Evolutionary conservation across 2,329 filamentous ascomycete species (phyloP).

Genomic region (Emergomyces orientalis): DNA sequence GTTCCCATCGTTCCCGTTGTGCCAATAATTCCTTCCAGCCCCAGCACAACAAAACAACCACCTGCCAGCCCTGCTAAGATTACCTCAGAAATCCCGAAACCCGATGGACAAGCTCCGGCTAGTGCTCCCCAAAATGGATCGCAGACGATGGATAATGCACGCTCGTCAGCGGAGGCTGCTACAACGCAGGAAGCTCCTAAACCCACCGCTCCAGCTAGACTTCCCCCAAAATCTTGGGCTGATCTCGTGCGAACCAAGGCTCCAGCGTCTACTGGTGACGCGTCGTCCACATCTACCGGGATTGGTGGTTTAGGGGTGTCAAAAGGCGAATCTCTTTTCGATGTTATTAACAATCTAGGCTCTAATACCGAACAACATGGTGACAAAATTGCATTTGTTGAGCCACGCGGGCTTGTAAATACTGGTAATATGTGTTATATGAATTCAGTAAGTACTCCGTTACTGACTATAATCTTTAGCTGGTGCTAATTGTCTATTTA

Average conservation of each 20-base stretch:
- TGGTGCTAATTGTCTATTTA: slow-evolving; percentile 38
- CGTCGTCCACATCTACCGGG: slow-evolving; percentile 19
- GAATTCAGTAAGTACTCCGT: slow-evolving; percentile 72
- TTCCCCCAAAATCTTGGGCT: slow-evolving; percentile 57
- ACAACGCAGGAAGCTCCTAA: slow-evolving; percentile 21
- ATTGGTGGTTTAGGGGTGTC: slow-evolving; percentile 34
- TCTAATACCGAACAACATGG: slow-evolving; percentile 50
- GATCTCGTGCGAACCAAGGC: slow-evolving; percentile 53
- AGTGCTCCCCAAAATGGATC: slow-evolving; percentile 9
- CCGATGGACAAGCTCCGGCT: slow-evolving; percentile 11
- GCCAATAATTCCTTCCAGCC: slow-evolving; percentile 34
- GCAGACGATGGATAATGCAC: slow-evolving; percentile 4
- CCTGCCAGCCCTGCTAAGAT: slow-evolving; percentile 20
- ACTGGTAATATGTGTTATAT: slow-evolving; percentile 99
- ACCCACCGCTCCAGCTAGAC: slow-evolving; percentile 32
- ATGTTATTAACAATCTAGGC: slow-evolving; percentile 66
- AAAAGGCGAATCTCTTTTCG: slow-evolving; percentile 57
- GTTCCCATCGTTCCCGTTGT: slow-evolving; percentile 44
- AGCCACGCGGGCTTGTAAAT: slow-evolving; percentile 89
- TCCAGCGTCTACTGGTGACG: slow-evolving; percentile 23
- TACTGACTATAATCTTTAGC: neutral
- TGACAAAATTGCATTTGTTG: slow-evolving; percentile 68
- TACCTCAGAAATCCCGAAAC: slow-evolving; percentile 30
- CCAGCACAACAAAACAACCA: slow-evolving; percentile 26
- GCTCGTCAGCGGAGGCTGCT: slow-evolving; percentile 3